Percentiles rank a stretch among this genome's conserved stretches.
Conservation (phyloP, 192 early-diverging fungal genomes). For the Coemansia sp. region DNA sequence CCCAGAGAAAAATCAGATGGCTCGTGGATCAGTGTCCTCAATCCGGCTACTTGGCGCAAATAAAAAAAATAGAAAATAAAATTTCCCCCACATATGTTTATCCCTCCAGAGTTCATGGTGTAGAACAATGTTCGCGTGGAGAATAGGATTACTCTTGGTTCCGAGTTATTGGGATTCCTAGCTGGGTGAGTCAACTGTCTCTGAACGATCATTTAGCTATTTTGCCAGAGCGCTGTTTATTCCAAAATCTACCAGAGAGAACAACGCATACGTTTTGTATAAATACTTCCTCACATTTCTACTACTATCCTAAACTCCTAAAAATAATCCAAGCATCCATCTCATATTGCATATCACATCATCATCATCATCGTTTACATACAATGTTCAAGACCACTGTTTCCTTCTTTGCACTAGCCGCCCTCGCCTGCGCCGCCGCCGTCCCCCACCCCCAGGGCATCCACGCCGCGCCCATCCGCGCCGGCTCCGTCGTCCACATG, state of each 20-base stretch:
- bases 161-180: too few species aligned
- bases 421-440: conserved; percentile 1
- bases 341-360: neutral
- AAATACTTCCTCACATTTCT: neutral
- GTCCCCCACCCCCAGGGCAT: neutral
- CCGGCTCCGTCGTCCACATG: neutral
- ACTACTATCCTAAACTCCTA: neutral
- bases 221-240: too few species aligned
- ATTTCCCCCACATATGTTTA: neutral
- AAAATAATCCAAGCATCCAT: neutral
- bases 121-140: neutral
- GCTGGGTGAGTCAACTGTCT: too few species aligned
- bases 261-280: neutral
- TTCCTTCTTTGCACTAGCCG: conserved; percentile 6
- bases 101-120: neutral
- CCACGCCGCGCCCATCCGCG: neutral
- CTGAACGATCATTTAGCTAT: too few species aligned
- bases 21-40: conserved; percentile 41
- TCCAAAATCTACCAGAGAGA: too few species aligned
- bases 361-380: neutral
- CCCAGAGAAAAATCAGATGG: conserved; percentile 18
- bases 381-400: conserved; percentile 12
- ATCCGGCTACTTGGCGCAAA: conserved; percentile 37
- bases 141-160: too few species aligned
- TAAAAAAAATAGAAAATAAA: neutral